phyloP scores from a whole-genome alignment of 805 yeast genomes.

The Kuraishia molischiana region DNA sequence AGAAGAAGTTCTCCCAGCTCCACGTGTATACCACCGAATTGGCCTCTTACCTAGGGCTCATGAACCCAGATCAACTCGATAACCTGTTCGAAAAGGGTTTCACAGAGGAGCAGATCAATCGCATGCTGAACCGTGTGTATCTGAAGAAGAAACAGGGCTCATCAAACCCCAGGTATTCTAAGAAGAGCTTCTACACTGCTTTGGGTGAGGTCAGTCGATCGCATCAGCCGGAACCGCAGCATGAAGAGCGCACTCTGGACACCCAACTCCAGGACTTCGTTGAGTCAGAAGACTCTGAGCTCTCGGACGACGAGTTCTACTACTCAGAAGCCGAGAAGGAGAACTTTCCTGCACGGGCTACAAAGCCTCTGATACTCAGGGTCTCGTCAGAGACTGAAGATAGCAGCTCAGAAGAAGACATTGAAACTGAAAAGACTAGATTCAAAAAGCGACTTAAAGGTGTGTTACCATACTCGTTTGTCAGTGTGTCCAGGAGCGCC shows the following conservation, averaged over 20 bases:
- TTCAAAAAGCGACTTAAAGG: constrained; percentile 1
- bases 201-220: constrained; percentile 16
- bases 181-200: not conserved
- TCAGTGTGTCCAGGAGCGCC: constrained; percentile 1
- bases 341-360: constrained; percentile 3
- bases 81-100: constrained; percentile 18
- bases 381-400: too few species aligned
- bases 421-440: not conserved
- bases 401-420: not conserved
- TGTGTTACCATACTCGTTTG: constrained; percentile 2
- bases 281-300: constrained; percentile 5
- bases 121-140: constrained; percentile 15
- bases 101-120: constrained; percentile 16
- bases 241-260: constrained; percentile 5
- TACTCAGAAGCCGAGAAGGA: constrained; percentile 7
- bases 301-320: constrained; percentile 8
- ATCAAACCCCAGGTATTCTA: not conserved
- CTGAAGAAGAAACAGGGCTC: constrained; percentile 10
- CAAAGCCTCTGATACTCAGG: too few species aligned
- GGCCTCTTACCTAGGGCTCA: constrained; percentile 21
- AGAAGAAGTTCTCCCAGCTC: constrained; percentile 20
- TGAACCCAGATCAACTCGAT: constrained; percentile 16
- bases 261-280: constrained; percentile 8
- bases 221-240: not conserved
- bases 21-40: constrained; percentile 25